Evolutionary conservation across 768 basidiomycete genomes (phyloP), one percentile per base, ranked within the genome.

Genomic region (Suillus bovinus): DNA sequence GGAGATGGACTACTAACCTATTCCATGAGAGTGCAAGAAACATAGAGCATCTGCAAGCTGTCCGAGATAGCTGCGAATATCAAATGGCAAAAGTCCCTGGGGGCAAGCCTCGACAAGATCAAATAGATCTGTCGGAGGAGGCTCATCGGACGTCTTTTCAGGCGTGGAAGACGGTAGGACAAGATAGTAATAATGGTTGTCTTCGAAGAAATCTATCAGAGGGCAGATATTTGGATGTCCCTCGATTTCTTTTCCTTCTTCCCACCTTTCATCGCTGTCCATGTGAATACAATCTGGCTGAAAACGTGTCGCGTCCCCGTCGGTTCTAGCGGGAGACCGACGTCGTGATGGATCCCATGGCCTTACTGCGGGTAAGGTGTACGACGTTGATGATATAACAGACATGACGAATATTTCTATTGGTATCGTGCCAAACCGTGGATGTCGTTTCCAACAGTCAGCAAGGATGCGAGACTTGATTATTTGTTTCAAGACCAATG

Each of bases 381-480:
- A 93, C 29, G 87, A 82, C 5, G 86, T 91, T 65, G 89, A 85
- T 54, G 93, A 94, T 74, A 94, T 89, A 53, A 91, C 86, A 62
- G 91, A 92, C 93, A 94, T 91, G 71, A 94, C 92, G 72, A 91
- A 92, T 29, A 96, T 96, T 78, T 99, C 97, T 79, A 99, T 96
- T 17, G 97, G 96, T 69, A 99, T 97, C 9, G 97, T 97, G 61
- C 96, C 96, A 73, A 92, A 85, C 64, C 89, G 86, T 47, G 92
- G 91, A 73, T 99, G 96, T 71, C 92, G 93, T 80, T 99, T 99
- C 97, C 97, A 99, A 76, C 96, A 99, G 78, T 99, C 96, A 34
- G 96, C 96, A 58, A 99, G 84, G 63, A 99, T 99, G 58, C 97
- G 91, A 53, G 93, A 95, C 76, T 99, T 99, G 81, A 99, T 96